A percentile compares a stretch with the other conserved stretches of the same genome.
Conservation (phyloP, 345 rosid genomes). For the Lumnitzera littorea region DNA sequence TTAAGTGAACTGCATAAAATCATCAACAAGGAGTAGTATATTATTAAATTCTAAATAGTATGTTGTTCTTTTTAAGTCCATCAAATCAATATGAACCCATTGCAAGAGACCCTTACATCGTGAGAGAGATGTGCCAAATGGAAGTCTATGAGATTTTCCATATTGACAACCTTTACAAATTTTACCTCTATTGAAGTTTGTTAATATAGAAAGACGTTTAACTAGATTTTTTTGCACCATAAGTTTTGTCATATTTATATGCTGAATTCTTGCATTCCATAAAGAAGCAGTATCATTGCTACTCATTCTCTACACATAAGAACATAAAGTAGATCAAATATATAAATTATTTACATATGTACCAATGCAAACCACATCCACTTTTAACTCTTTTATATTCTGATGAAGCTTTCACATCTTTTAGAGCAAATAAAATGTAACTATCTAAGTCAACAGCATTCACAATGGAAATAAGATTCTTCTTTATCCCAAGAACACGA, state of each 20-base stretch:
- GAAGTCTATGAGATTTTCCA: slow-evolving; percentile 10
- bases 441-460: too few species aligned
- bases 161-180: slow-evolving; percentile 15
- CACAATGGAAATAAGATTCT: too few species aligned
- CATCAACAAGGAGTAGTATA: slow-evolving; percentile 5
- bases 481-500: too few species aligned
- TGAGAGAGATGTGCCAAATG: slow-evolving; percentile 10
- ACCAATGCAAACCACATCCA: slow-evolving; percentile 10
- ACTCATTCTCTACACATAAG: slow-evolving; percentile 14
- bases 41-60: not conserved
- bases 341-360: slow-evolving; percentile 3
- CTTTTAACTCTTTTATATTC: too few species aligned
- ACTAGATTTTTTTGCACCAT: not conserved
- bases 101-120: slow-evolving; percentile 6
- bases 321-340: slow-evolving; percentile 6
- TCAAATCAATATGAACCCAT: slow-evolving; percentile 6
- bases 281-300: slow-evolving; percentile 3
- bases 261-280: slow-evolving; percentile 9
- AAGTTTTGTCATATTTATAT: slow-evolving; percentile 9
- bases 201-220: slow-evolving; percentile 1
- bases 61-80: slow-evolving; percentile 1
- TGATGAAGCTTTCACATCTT: too few species aligned
- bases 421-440: too few species aligned
- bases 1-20: slow-evolving; percentile 1
- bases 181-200: not conserved